Conservation (phyloP, 2,329 filamentous ascomycete genomes). For the Byssochlamys sp. region DNA sequence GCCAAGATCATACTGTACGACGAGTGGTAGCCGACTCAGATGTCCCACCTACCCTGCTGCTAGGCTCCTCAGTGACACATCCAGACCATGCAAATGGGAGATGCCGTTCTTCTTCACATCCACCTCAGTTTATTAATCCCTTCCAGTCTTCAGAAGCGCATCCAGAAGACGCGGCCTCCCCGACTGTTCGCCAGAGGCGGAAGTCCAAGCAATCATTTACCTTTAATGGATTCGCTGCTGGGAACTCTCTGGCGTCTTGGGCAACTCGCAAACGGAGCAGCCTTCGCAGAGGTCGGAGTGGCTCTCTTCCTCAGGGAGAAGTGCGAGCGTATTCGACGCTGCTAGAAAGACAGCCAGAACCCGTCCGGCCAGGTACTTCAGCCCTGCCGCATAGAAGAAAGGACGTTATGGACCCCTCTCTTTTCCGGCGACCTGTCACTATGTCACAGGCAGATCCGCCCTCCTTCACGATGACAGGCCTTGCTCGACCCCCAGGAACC, state of each 20-base stretch:
- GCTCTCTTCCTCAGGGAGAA: slow-evolving; percentile 6
- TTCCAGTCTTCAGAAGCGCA: slow-evolving; percentile 13
- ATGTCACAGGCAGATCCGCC: slow-evolving; percentile 18
- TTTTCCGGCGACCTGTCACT: slow-evolving; percentile 27
- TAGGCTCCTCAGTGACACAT: slow-evolving; percentile 31
- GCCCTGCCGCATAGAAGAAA: slow-evolving; percentile 20
- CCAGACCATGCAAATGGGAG: slow-evolving; percentile 17
- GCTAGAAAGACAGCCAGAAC: slow-evolving; percentile 12
- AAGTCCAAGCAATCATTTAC: slow-evolving; percentile 42
- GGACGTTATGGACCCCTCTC: slow-evolving; percentile 33
- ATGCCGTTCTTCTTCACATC: slow-evolving; percentile 11
- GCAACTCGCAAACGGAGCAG: slow-evolving; percentile 27
- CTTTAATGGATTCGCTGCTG: slow-evolving; percentile 34
- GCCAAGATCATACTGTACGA: slow-evolving; percentile 28
- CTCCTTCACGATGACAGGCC: background rate
- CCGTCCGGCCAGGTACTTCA: background rate
- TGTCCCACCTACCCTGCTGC: slow-evolving; percentile 40
- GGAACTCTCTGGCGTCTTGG: slow-evolving; percentile 28
- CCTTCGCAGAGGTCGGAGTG: slow-evolving; percentile 15
- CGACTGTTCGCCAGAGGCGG: slow-evolving; percentile 1
- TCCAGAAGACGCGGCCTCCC: background rate
- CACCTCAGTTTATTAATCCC: slow-evolving; percentile 24
- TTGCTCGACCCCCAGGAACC: background rate
- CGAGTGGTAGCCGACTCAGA: slow-evolving; percentile 37
- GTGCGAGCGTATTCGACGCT: slow-evolving; percentile 16